Conservation (phyloP, 2,329 filamentous ascomycete species). For the Aaosphaeria pasadenensis region DNA sequence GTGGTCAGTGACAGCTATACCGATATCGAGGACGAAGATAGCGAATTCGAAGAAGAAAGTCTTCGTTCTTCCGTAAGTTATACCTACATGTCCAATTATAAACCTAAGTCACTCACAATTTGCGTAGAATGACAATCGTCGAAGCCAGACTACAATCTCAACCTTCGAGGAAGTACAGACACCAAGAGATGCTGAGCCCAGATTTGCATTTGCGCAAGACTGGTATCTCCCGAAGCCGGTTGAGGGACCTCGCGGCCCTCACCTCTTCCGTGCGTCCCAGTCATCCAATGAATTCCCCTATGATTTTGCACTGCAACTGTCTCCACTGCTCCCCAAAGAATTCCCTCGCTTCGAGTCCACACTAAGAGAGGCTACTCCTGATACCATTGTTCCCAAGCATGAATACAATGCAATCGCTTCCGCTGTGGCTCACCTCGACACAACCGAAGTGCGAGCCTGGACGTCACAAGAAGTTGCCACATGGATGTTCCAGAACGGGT, state of each 20-base stretch:
- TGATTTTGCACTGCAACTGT: constrained; percentile 62
- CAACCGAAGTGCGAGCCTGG: constrained; percentile 63
- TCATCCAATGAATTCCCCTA: constrained; percentile 53
- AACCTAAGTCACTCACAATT: constrained; percentile 14
- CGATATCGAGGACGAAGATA: constrained; percentile 62
- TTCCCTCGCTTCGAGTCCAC: constrained; percentile 44
- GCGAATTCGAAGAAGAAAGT: constrained; percentile 50
- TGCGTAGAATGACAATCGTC: constrained; percentile 55
- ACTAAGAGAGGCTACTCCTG: constrained; percentile 36
- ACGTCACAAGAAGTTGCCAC: constrained; percentile 73
- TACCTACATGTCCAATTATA: background rate
- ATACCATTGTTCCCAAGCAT: constrained; percentile 34
- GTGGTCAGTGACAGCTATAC: constrained; percentile 77
- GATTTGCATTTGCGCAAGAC: constrained; percentile 60
- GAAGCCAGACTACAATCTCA: constrained; percentile 81
- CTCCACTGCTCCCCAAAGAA: constrained; percentile 68
- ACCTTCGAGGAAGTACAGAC: constrained; percentile 82
- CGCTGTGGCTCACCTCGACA: constrained; percentile 57
- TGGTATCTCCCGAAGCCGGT: constrained; percentile 63
- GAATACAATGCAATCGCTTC: constrained; percentile 53
- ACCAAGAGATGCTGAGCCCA: constrained; percentile 57
- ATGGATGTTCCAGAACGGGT: constrained; percentile 81
- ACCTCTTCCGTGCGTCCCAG: constrained; percentile 75
- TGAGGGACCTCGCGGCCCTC: constrained; percentile 78
- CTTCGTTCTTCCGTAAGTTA: constrained; percentile 62